Percentiles rank a stretch among this genome's conserved stretches.
Conservation (phyloP, 2,329 filamentous ascomycete genomes). For the Hyphodiscus sp. region DNA sequence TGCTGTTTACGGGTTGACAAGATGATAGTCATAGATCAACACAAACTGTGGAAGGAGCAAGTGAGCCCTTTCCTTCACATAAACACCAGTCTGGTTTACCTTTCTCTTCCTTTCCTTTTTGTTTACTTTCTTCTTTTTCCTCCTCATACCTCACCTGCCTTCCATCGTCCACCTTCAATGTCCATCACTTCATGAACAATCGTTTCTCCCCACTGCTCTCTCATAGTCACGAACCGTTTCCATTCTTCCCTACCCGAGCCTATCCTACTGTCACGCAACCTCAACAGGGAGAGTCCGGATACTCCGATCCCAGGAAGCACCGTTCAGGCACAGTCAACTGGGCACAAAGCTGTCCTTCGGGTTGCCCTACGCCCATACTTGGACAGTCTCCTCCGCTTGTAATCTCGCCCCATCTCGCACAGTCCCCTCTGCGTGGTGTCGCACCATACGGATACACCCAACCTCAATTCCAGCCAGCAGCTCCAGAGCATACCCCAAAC, state of each 20-base stretch:
- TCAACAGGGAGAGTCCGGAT: neutral
- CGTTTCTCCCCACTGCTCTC: neutral
- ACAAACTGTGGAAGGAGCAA: neutral
- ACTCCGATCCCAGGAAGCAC: neutral
- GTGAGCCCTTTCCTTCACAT: neutral
- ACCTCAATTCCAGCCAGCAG: neutral
- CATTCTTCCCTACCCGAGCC: neutral
- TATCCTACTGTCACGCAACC: neutral
- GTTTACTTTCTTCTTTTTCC: neutral
- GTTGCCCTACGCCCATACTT: neutral
- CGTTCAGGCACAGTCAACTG: neutral
- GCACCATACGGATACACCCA: neutral
- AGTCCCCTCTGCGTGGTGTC: neutral
- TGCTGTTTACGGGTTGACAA: neutral
- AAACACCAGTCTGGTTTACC: neutral
- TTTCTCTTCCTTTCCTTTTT: too few species aligned
- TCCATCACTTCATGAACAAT: neutral
- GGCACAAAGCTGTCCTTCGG: neutral
- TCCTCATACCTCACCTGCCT: neutral
- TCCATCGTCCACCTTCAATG: neutral
- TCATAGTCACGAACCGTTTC: neutral
- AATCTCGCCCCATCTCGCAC: neutral
- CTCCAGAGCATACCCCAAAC: neutral
- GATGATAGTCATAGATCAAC: neutral
- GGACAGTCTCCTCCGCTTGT: neutral